These are phyloP conservation scores for Moesziomyces aphidis DNA, from an alignment of 1,284 basidiomycete species.

Conservation along the genomic window DNA sequence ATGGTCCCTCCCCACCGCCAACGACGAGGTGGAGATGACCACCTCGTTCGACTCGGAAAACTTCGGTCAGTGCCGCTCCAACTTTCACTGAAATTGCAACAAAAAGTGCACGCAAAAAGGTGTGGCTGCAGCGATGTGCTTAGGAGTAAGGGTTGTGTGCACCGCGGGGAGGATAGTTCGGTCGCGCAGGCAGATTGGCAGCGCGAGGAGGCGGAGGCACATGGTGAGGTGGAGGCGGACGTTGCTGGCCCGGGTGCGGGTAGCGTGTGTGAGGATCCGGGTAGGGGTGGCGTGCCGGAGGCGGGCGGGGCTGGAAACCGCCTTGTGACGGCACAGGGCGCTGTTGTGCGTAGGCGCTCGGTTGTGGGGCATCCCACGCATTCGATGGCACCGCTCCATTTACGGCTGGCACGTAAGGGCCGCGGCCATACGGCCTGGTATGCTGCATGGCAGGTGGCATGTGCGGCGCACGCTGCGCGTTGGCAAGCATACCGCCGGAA, in stretches of 20 bases:
- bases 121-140: too few species aligned
- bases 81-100: neutral
- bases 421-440: slow-evolving; percentile 2
- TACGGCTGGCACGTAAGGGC: neutral
- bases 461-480: slow-evolving; percentile 4
- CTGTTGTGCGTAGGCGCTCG: neutral
- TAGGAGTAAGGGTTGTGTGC: neutral
- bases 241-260: neutral
- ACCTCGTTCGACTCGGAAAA: slow-evolving; percentile 5
- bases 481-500: neutral
- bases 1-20: neutral
- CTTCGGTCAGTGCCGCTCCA: slow-evolving; percentile 3
- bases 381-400: neutral
- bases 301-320: neutral
- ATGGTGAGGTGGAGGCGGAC: neutral
- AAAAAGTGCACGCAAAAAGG: neutral
- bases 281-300: neutral
- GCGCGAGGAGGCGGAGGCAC: too few species aligned
- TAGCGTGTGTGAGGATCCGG: neutral
- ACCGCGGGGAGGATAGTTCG: too few species aligned
- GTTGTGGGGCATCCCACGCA: neutral
- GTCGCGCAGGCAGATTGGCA: too few species aligned
- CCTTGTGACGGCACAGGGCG: too few species aligned
- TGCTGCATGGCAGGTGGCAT: slow-evolving; percentile 5
- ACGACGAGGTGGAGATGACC: neutral